phyloP scores from a whole-genome alignment of 345 rosid genomes.

The Linum tenue region DNA sequence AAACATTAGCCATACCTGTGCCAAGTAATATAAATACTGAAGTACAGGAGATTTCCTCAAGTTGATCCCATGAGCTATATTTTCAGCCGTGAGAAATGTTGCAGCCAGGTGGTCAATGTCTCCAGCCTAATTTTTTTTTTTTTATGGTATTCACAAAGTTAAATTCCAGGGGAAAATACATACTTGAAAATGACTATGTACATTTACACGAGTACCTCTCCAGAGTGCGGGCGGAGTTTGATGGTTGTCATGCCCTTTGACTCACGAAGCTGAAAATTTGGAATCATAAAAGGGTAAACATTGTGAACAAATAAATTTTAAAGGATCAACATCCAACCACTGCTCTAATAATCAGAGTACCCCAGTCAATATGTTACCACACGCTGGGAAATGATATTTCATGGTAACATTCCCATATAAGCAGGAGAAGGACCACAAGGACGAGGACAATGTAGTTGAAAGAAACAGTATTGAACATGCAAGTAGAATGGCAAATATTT shows the following conservation, averaged over 20 bases:
- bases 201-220: conserved; percentile 32
- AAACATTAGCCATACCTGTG: conserved; percentile 29
- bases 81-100: conserved; percentile 38
- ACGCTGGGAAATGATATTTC: neutral
- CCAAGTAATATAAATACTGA: conserved; percentile 47
- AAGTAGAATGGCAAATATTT: neutral
- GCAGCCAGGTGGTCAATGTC: conserved; percentile 52
- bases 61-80: conserved; percentile 48
- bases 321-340: too few relatives aligned
- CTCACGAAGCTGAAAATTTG: conserved; percentile 40
- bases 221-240: conserved; percentile 49
- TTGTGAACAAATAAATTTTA: too few relatives aligned
- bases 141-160: neutral
- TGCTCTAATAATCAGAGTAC: too few relatives aligned
- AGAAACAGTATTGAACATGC: neutral
- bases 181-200: neutral
- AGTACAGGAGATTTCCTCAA: conserved; percentile 47
- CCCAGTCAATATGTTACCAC: neutral
- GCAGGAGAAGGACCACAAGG: neutral
- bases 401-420: neutral
- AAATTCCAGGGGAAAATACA: neutral
- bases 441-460: neutral
- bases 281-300: neutral
- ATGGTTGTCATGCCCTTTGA: conserved; percentile 50
- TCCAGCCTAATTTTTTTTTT: conserved; percentile 33